Evolutionary conservation across 257 asterid genomes (phyloP), one percentile per base, ranked within the genome.

Genomic region (Salvia splendens): DNA sequence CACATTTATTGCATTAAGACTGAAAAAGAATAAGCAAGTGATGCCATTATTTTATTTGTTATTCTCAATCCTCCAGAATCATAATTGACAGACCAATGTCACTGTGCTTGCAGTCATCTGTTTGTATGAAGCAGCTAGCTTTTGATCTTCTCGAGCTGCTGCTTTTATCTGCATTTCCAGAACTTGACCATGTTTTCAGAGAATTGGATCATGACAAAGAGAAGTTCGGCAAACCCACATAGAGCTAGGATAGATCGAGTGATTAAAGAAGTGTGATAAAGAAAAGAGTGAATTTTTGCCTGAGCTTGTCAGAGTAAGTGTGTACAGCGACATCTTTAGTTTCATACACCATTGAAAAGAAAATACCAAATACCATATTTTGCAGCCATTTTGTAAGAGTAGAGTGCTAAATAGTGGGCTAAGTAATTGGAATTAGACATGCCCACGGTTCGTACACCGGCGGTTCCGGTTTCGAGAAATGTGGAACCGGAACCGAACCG

Each of bases 131-230:
- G 93, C 92, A 80, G 77, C 62, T 90, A 67, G 95, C 93, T 40
- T 84, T 82, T 43, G 95, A 84, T 72, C 82, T 91, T 67, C 86
- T 94, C 10, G 82, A 94, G 88, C 84, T 86, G 83, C 76, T 94
- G 77, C 85, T 94, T 17, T 55, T 75, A 75, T 80, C 97, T 0
- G 86, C 96, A n/a, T 94, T 88, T 64, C 99, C 97, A 0, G 96
- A 94, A 86, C 87, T 94, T 62, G 89, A 82, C 59, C 9, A 60
- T 47, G 84, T 84, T 60, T 94, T 94, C 61, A 80, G 76, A 62
- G 80, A 82, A 82, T 71, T 94, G 74, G 86, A 80, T 6, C 80
- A 79, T 55, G 86, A 86, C 72, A 88, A 82, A 67, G 84, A 79
- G 54, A 91, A 81, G 80, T 94, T 88, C 35, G 97, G 99, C 6